phyloP scores from a whole-genome alignment of 371 early-diverging fungal species.

The Phascolomyces articulosus region DNA sequence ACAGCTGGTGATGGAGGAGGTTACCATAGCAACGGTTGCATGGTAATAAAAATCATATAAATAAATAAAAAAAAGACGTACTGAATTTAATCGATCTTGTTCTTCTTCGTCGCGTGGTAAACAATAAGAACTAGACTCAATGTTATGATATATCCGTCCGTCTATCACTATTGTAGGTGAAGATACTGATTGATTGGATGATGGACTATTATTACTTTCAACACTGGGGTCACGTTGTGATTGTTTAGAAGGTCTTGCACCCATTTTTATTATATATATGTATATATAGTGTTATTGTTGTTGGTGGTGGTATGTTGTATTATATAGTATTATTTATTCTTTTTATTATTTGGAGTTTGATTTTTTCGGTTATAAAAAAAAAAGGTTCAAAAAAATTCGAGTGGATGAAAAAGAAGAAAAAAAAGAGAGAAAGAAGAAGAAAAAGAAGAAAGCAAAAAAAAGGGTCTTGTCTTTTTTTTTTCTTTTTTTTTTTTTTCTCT shows the following conservation, averaged over 20 bases:
- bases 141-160: constrained; percentile 46
- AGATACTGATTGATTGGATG: constrained; percentile 15
- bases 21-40: too few relatives aligned
- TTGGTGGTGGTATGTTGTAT: neutral
- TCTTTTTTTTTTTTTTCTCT: neutral
- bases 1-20: neutral
- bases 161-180: constrained; percentile 33
- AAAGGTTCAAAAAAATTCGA: neutral
- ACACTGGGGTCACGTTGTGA: constrained; percentile 12
- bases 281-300: neutral
- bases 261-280: constrained; percentile 10
- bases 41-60: too few relatives aligned
- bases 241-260: constrained; percentile 27
- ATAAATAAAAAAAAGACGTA: constrained; percentile 16
- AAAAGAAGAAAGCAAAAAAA: constrained; percentile 20
- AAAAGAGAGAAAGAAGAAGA: constrained; percentile 16
- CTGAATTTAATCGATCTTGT: constrained; percentile 53
- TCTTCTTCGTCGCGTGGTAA: constrained; percentile 54
- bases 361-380: neutral
- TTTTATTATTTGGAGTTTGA: neutral
- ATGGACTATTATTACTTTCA: constrained; percentile 11
- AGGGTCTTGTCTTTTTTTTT: constrained; percentile 9
- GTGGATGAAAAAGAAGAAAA: constrained; percentile 3
- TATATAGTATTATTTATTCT: neutral
- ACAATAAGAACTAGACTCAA: constrained; percentile 35